Evolutionary conservation across 1,284 basidiomycete species (phyloP).

Genomic region (Farysia itapuensis): DNA sequence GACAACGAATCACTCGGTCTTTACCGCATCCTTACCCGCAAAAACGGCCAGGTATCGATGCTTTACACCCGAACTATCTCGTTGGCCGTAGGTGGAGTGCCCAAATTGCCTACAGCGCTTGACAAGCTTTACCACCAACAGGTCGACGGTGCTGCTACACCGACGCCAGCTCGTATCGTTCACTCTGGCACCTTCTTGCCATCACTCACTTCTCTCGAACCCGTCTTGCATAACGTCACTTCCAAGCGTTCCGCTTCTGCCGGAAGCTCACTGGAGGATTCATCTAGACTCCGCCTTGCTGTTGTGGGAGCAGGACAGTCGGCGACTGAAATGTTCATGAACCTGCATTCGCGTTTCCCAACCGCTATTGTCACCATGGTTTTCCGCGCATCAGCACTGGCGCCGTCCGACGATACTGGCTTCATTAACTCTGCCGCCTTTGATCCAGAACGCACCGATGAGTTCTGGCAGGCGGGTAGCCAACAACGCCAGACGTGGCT

Average conservation of each 20-base stretch:
- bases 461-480: conserved; percentile 50
- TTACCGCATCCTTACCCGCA: conserved; percentile 31
- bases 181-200: conserved; percentile 54
- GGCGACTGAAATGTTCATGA: conserved; percentile 52
- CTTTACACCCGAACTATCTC: conserved; percentile 48
- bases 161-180: conserved; percentile 32
- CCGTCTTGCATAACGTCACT: conserved; percentile 23
- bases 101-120: conserved; percentile 44
- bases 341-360: conserved; percentile 53
- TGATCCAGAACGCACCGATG: conserved; percentile 54
- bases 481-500: conserved; percentile 45
- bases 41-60: conserved; percentile 7
- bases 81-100: conserved; percentile 50
- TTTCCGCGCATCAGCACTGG: conserved; percentile 54
- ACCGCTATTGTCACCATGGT: conserved; percentile 52
- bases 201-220: conserved; percentile 38
- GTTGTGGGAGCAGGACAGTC: conserved; percentile 58
- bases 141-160: conserved; percentile 1
- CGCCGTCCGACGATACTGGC: conserved; percentile 56
- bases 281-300: conserved; percentile 44
- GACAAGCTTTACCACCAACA: conserved; percentile 25
- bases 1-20: conserved; percentile 28
- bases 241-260: conserved; percentile 7
- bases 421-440: conserved; percentile 58
- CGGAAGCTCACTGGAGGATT: conserved; percentile 3